Percentiles rank a stretch among this genome's conserved stretches.
phyloP scores from a whole-genome alignment of 495 filamentous ascomycete species.

The Aspergillus homomorphus region DNA sequence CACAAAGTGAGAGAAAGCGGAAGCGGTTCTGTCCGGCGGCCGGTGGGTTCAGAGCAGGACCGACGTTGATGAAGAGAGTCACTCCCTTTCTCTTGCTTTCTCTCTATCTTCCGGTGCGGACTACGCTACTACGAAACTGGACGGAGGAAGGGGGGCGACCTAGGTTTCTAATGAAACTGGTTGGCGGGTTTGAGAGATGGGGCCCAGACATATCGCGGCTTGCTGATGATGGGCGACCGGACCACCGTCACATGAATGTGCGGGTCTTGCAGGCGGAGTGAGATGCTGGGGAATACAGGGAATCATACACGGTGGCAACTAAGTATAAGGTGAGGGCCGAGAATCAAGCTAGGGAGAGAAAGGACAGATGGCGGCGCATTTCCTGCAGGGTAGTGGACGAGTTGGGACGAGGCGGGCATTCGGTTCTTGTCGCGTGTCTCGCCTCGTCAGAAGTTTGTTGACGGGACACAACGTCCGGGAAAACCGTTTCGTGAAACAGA shows the following conservation, averaged over 20 bases:
- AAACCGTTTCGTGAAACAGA: slow-evolving; percentile 29
- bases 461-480: slow-evolving; percentile 23
- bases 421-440: slow-evolving; percentile 12
- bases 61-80: no score
- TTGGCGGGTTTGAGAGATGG: no score
- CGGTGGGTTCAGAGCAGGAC: no score
- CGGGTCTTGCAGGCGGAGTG: slow-evolving; percentile 1
- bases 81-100: no score
- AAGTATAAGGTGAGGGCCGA: background rate
- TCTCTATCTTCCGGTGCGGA: no score
- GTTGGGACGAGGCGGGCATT: background rate
- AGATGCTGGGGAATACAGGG: background rate
- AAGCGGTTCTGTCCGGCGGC: background rate
- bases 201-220: no score
- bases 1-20: slow-evolving; percentile 18
- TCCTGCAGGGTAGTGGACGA: background rate
- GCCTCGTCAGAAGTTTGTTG: slow-evolving; percentile 26
- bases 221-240: background rate
- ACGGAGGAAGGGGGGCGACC: slow-evolving; percentile 1
- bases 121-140: no score
- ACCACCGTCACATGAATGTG: background rate
- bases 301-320: background rate
- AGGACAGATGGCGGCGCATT: background rate
- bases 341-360: slow-evolving; percentile 3
- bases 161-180: no score